Percentiles rank a stretch among this genome's conserved stretches.
phyloP scores from a whole-genome alignment of 2,329 filamentous ascomycete genomes.

The Verticillium albo-atrum region DNA sequence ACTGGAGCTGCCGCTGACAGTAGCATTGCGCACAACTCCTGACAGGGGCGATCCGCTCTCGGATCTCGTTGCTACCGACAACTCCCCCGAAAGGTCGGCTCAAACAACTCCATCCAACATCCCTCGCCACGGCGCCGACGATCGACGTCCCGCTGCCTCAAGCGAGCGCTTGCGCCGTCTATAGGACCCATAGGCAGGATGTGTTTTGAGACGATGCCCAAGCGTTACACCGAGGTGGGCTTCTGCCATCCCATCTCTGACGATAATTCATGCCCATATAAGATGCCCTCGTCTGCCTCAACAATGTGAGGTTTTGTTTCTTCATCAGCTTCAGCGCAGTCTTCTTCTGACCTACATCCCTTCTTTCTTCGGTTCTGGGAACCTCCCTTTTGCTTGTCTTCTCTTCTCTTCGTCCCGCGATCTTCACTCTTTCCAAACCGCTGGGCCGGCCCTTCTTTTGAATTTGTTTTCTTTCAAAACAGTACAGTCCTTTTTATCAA shows the following conservation, averaged over 20 bases:
- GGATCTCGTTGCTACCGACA: background rate
- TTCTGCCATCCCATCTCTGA: background rate
- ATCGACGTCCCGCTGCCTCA: background rate
- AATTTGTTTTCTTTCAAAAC: background rate
- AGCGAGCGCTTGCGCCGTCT: background rate
- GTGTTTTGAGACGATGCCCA: background rate
- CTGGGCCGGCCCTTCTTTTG: constrained; percentile 13
- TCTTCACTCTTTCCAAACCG: constrained; percentile 7
- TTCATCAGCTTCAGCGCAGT: constrained; percentile 6
- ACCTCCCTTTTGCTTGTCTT: constrained; percentile 9
- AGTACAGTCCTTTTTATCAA: background rate
- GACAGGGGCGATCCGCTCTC: background rate
- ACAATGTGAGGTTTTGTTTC: background rate
- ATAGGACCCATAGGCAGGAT: background rate
- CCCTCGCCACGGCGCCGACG: background rate
- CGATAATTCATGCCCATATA: background rate
- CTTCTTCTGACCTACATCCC: constrained; percentile 5
- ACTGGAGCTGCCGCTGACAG: background rate
- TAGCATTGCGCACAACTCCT: background rate
- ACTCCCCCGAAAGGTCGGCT: background rate
- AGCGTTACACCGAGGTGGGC: background rate
- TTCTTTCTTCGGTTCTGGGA: constrained; percentile 16
- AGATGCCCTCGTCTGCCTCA: background rate
- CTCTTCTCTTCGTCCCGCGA: constrained; percentile 6
- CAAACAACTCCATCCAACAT: background rate